Conservation (phyloP, 352 stramenopile genomes). For the Globisporangium alternatum region DNA sequence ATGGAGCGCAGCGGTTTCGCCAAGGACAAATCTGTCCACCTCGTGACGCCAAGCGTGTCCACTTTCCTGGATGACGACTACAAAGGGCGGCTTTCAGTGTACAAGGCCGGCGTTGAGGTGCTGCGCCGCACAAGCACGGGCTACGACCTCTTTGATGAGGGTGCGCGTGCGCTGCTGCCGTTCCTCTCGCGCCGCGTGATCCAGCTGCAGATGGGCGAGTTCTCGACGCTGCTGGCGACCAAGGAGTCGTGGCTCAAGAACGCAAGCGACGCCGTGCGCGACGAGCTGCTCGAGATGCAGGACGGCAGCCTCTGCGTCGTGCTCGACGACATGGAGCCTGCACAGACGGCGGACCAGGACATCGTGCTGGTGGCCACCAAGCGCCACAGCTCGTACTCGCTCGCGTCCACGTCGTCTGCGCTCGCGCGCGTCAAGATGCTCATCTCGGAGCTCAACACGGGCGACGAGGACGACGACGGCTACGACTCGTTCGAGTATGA, state of each 20-base stretch:
- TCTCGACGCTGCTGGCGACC: constrained; percentile 51
- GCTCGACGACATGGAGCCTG: constrained; percentile 80
- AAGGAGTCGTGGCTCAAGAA: constrained; percentile 81
- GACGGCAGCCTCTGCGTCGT: constrained; percentile 65
- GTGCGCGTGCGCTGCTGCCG: constrained; percentile 52
- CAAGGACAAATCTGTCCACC: constrained; percentile 64
- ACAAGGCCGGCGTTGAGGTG: constrained; percentile 61
- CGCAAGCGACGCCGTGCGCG: constrained; percentile 49
- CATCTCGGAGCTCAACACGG: constrained; percentile 64
- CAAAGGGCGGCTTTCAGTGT: constrained; percentile 50
- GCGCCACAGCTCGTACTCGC: constrained; percentile 76
- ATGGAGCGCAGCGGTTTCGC: constrained; percentile 66
- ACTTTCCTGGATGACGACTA: constrained; percentile 34
- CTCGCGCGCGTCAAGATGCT: constrained; percentile 72
- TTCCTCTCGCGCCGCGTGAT: constrained; percentile 48
- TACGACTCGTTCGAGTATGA: constrained; percentile 82
- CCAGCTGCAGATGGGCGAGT: constrained; percentile 61
- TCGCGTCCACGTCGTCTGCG: constrained; percentile 51
- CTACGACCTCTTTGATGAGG: constrained; percentile 66
- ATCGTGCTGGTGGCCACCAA: constrained; percentile 62
- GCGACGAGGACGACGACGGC: constrained; percentile 54
- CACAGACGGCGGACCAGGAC: constrained; percentile 71
- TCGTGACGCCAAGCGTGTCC: constrained; percentile 56
- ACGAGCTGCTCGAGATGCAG: constrained; percentile 42
- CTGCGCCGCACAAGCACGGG: constrained; percentile 28